These are phyloP conservation scores for Chalciporus chontae DNA, from an alignment of 768 basidiomycete species.

Conservation along the genomic window DNA sequence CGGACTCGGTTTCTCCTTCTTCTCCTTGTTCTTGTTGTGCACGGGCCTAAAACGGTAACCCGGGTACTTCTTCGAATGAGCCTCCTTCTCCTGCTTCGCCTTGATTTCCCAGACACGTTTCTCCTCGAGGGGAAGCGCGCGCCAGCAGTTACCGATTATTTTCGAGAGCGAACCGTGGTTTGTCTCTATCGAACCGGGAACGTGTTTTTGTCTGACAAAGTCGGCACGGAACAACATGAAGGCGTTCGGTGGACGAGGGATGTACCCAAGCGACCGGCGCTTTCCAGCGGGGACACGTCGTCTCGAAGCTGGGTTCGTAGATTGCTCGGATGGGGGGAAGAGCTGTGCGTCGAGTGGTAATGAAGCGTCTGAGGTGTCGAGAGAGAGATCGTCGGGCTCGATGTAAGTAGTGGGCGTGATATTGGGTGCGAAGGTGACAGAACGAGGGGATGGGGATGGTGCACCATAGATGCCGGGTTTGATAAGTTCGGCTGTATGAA, in stretches of 20 bases:
- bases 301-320: constrained; percentile 38
- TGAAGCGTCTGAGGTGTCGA: constrained; percentile 26
- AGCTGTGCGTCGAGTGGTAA: constrained; percentile 37
- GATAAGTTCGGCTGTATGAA: constrained; percentile 33
- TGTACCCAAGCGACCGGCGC: constrained; percentile 51
- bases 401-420: constrained; percentile 53
- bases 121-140: constrained; percentile 64
- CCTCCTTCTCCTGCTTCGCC: constrained; percentile 71
- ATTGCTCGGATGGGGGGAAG: constrained; percentile 51
- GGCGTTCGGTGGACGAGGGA: constrained; percentile 28
- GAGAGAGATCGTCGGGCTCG: constrained; percentile 29
- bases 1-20: constrained; percentile 27
- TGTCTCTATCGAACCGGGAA: constrained; percentile 48
- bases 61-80: constrained; percentile 66
- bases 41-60: constrained; percentile 52
- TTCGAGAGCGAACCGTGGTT: constrained; percentile 48
- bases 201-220: constrained; percentile 42
- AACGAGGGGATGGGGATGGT: constrained; percentile 37
- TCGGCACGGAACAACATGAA: constrained; percentile 38
- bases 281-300: constrained; percentile 58
- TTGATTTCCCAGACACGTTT: constrained; percentile 70
- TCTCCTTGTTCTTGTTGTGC: constrained; percentile 44
- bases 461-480: constrained; percentile 54
- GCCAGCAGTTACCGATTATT: constrained; percentile 59
- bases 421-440: constrained; percentile 62